A percentile compares a stretch with the other conserved stretches of the same genome.
phyloP scores from a whole-genome alignment of 306 rosid genomes.

The Medicago truncatula region MtrunA17r5.0-ANR NC_053048.1:37636501-37637000 shows the following conservation, averaged over 20 bases:
- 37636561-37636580: not conserved
- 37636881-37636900: not conserved
- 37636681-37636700: conserved; percentile 6
- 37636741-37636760: not conserved
- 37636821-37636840: conserved; percentile 12
- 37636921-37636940: conserved; percentile 33
- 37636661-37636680: too few relatives aligned
- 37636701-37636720: conserved; percentile 2
- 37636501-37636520: too few relatives aligned
- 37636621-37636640: not conserved
- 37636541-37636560: conserved; percentile 15
- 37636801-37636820: conserved; percentile 24
- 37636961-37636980: conserved; percentile 47
- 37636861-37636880: not conserved
- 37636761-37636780: conserved; percentile 17
- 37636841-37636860: too few relatives aligned
- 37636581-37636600: not conserved
- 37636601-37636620: not conserved
- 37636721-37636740: not conserved
- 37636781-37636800: conserved; percentile 22
- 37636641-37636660: conserved; percentile 10
- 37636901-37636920: not conserved
- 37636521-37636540: not conserved
- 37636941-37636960: conserved; percentile 39
- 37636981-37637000: conserved; percentile 40